phyloP scores from a whole-genome alignment of 164 flowering plant genomes.

The Liriodendron chinense region DNA sequence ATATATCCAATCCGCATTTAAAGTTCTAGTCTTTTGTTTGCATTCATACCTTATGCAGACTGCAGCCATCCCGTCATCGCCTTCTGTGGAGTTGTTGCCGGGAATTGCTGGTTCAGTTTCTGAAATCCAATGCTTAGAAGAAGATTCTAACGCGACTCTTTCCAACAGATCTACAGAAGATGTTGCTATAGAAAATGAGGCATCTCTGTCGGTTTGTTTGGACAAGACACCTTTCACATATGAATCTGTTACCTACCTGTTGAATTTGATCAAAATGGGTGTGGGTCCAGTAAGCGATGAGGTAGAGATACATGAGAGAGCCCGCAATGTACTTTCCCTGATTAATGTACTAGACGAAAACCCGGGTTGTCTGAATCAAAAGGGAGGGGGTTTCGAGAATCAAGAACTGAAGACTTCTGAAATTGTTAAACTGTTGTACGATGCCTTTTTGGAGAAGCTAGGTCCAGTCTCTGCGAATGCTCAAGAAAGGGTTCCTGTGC shows the following conservation, averaged over 20 bases:
- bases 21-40: conserved; percentile 59
- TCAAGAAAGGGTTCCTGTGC: conserved; percentile 68
- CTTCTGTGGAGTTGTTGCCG: conserved; percentile 25
- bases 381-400: conserved; percentile 24
- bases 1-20: conserved; percentile 78
- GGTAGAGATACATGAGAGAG: conserved; percentile 83
- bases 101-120: conserved; percentile 16
- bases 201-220: conserved; percentile 9
- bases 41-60: conserved; percentile 37
- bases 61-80: conserved; percentile 21
- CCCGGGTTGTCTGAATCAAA: conserved; percentile 23
- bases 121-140: conserved; percentile 22
- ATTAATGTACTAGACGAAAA: conserved; percentile 46
- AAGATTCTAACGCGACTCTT: conserved; percentile 26
- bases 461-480: conserved; percentile 75
- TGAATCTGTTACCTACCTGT: conserved; percentile 46
- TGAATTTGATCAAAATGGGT: conserved; percentile 51
- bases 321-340: conserved; percentile 64
- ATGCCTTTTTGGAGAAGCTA: conserved; percentile 61
- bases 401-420: conserved; percentile 30
- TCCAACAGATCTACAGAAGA: conserved; percentile 21
- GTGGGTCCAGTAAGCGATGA: conserved; percentile 64
- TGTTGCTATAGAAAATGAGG: conserved; percentile 14
- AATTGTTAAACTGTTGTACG: conserved; percentile 37
- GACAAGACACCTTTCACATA: conserved; percentile 24